Evolutionary conservation across 2,329 filamentous ascomycete species (phyloP).

Genomic region (Rhexocercosporidium sp.): DNA sequence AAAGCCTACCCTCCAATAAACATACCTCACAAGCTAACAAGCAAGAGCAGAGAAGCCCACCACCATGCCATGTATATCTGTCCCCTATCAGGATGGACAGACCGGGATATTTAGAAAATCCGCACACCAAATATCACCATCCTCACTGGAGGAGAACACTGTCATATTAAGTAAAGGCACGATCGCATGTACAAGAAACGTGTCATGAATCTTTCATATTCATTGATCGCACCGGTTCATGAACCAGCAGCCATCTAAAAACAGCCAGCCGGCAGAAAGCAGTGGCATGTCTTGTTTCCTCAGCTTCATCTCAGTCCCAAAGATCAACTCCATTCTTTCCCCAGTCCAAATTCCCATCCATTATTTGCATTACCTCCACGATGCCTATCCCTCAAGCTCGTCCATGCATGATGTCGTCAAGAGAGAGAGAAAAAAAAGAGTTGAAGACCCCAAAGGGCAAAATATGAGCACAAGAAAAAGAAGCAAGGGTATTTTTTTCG

Average conservation of each 20-base stretch:
- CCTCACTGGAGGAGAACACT: background rate
- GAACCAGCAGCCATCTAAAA: constrained; percentile 4
- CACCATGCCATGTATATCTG: too few species aligned
- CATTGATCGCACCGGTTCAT: background rate
- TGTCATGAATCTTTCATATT: constrained; percentile 4
- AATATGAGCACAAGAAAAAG: constrained; percentile 37
- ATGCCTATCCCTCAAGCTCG: constrained; percentile 16
- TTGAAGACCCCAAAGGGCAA: constrained; percentile 22
- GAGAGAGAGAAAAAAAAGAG: constrained; percentile 18
- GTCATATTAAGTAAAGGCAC: background rate
- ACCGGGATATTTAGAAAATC: too few species aligned
- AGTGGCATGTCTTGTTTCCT: constrained; percentile 7
- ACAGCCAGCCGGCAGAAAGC: background rate
- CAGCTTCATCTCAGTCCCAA: background rate
- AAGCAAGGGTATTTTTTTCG: constrained; percentile 36
- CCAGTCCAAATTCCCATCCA: constrained; percentile 10
- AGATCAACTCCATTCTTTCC: background rate
- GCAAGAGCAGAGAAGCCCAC: too few species aligned
- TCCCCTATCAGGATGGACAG: too few species aligned
- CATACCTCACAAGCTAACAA: too few species aligned
- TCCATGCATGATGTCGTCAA: constrained; percentile 32
- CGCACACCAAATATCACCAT: too few species aligned
- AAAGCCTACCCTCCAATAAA: too few species aligned
- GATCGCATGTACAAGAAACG: background rate
- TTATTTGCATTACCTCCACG: constrained; percentile 15